Percentiles rank a stretch among this genome's conserved stretches.
These are phyloP conservation scores for Rhizopus microsporus DNA, from an alignment of 371 early-diverging fungal genomes.

Conservation along the genomic window DNA sequence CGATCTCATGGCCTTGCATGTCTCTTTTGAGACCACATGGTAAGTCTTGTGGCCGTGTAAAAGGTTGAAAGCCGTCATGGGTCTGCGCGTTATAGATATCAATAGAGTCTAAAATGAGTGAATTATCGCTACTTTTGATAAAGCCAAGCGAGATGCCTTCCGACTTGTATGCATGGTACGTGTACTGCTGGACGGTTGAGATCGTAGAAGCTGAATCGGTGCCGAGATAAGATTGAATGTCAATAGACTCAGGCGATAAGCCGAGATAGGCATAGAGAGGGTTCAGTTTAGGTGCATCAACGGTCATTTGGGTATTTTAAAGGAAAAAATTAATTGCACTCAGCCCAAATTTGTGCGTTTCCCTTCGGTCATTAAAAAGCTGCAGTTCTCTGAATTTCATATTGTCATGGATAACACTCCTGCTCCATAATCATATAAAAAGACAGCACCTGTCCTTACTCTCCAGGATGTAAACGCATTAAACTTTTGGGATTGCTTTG, in stretches of 20 bases:
- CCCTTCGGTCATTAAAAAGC: no score
- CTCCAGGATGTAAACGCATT: no score
- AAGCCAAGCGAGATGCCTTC: conserved; percentile 49
- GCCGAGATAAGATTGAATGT: no score
- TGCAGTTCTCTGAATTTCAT: no score
- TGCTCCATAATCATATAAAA: no score
- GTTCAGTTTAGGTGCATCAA: conserved; percentile 12
- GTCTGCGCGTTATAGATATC: conserved; percentile 49
- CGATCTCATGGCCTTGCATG: conserved; percentile 49
- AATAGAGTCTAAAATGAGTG: conserved; percentile 34
- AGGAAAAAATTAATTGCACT: no score
- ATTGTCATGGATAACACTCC: no score
- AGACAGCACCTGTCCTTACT: no score
- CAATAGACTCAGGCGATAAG: conserved; percentile 1
- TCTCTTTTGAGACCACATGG: conserved; percentile 29
- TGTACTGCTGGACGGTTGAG: conserved; percentile 24
- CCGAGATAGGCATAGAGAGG: conserved; percentile 15
- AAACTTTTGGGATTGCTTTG: no score
- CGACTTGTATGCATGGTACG: conserved; percentile 41
- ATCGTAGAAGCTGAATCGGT: conserved; percentile 16
- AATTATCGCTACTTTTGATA: conserved; percentile 2
- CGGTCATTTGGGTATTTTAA: no score
- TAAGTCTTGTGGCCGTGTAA: conserved; percentile 13
- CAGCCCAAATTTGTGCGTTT: no score
- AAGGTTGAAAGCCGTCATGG: conserved; percentile 41